Conservation (phyloP, 768 basidiomycete species). For the Rhodotorula graminis region DNA sequence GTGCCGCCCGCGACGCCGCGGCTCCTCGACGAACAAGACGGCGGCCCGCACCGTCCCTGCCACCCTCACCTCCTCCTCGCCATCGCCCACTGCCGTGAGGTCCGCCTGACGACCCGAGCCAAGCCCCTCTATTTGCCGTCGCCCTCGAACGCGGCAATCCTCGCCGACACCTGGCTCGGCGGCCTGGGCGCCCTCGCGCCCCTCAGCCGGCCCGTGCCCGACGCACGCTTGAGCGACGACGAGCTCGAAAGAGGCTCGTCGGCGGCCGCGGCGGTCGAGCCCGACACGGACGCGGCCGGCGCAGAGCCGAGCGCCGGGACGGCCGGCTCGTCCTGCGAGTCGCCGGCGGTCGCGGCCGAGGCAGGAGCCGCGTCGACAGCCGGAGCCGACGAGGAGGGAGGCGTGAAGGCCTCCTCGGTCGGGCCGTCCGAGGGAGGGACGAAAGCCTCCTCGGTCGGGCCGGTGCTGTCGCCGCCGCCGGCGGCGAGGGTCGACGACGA, state of each 20-base stretch:
- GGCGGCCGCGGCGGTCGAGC: not conserved
- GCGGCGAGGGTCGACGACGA: too few relatives aligned
- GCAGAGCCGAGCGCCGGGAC: not conserved
- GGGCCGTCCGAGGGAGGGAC: not conserved
- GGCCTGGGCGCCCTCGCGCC: slow-evolving; percentile 30
- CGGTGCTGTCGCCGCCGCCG: not conserved
- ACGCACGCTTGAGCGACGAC: slow-evolving; percentile 17
- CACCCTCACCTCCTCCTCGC: too few relatives aligned
- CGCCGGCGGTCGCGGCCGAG: not conserved
- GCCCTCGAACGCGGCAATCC: not conserved
- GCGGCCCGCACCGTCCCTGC: too few relatives aligned
- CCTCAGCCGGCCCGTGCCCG: slow-evolving; percentile 7
- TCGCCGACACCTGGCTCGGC: not conserved
- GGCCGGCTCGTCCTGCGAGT: not conserved
- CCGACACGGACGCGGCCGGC: not conserved
- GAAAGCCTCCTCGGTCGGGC: not conserved
- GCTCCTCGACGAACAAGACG: too few relatives aligned
- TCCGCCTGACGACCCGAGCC: too few relatives aligned
- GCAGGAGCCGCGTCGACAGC: not conserved
- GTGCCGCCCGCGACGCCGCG: too few relatives aligned
- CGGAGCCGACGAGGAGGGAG: not conserved
- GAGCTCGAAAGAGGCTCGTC: slow-evolving; percentile 4
- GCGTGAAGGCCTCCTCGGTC: not conserved
- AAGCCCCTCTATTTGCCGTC: too few relatives aligned
- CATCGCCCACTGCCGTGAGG: too few relatives aligned